Percentiles rank a stretch among this genome's conserved stretches.
Evolutionary conservation across 768 basidiomycete genomes (phyloP).

Genomic region (Psilocybe subaeruginosa): DNA sequence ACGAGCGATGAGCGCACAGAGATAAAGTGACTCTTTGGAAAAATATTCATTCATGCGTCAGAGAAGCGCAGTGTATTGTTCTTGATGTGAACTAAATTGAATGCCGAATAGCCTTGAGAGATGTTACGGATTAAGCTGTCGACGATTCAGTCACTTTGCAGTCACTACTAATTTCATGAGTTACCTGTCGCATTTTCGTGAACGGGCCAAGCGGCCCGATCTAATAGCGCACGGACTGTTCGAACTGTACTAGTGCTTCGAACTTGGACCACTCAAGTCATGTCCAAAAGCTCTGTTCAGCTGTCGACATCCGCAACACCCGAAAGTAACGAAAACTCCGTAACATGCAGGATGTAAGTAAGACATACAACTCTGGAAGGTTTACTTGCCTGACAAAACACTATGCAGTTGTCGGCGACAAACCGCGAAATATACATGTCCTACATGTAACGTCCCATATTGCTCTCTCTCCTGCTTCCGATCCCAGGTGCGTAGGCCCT

Average conservation of each 20-base stretch:
- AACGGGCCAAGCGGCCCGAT: not conserved
- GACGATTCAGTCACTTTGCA: too few relatives aligned
- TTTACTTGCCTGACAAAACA: not conserved
- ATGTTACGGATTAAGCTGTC: too few relatives aligned
- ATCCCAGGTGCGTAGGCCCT: constrained; percentile 52
- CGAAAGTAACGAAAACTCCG: constrained; percentile 22
- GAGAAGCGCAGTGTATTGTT: too few relatives aligned
- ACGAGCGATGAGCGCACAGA: too few relatives aligned
- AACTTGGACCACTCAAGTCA: not conserved
- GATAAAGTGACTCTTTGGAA: too few relatives aligned
- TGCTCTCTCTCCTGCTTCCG: constrained; percentile 84
- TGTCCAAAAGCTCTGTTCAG: not conserved
- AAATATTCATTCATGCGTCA: too few relatives aligned
- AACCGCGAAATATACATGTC: constrained; percentile 81
- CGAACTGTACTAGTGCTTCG: not conserved
- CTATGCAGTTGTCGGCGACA: constrained; percentile 68
- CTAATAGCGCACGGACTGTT: not conserved
- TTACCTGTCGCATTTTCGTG: too few relatives aligned
- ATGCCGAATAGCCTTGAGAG: too few relatives aligned
- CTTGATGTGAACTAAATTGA: too few relatives aligned
- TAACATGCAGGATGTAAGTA: constrained; percentile 50
- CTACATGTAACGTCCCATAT: constrained; percentile 79
- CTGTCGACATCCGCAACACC: not conserved
- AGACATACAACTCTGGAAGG: not conserved
- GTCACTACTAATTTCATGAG: too few relatives aligned